These are phyloP conservation scores for Trichoderma brevicompactum DNA, from an alignment of 2,329 filamentous ascomycete genomes.

Conservation along the genomic window DNA sequence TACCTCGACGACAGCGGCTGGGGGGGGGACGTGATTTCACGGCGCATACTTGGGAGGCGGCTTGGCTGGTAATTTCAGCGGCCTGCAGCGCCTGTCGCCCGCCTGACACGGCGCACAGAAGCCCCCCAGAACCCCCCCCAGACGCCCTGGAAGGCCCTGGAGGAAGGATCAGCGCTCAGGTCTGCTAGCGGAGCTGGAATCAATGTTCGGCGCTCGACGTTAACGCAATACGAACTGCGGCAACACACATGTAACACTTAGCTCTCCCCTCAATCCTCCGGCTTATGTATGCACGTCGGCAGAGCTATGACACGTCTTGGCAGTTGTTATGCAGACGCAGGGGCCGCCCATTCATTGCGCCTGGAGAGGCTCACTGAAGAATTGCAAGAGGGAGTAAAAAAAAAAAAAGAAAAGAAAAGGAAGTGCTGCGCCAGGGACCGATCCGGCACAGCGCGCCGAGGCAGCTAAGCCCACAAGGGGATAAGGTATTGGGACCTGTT, in stretches of 20 bases:
- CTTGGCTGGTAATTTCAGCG: slow-evolving; percentile 22
- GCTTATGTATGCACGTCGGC: slow-evolving; percentile 5
- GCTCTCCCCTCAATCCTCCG: slow-evolving; percentile 1
- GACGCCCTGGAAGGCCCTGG: background rate
- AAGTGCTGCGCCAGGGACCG: slow-evolving; percentile 18
- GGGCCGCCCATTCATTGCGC: background rate
- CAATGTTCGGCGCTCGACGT: background rate
- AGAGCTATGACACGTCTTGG: slow-evolving; percentile 10
- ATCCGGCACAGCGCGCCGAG: slow-evolving; percentile 27
- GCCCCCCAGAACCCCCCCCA: background rate
- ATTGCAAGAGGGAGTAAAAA: background rate
- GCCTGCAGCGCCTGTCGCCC: background rate
- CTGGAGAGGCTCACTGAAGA: too few relatives aligned
- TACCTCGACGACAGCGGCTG: background rate
- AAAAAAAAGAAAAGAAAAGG: slow-evolving; percentile 13
- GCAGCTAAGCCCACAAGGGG: background rate
- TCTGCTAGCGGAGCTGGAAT: background rate
- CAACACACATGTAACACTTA: background rate
- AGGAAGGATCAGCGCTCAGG: background rate
- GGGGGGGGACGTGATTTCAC: background rate
- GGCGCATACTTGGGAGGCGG: background rate
- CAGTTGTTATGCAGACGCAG: slow-evolving; percentile 4
- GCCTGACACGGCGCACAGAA: background rate
- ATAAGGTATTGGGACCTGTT: slow-evolving; percentile 2
- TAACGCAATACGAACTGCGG: background rate